phyloP scores from a whole-genome alignment of 2,329 filamentous ascomycete species.

The Trichoderma sp. region DNA sequence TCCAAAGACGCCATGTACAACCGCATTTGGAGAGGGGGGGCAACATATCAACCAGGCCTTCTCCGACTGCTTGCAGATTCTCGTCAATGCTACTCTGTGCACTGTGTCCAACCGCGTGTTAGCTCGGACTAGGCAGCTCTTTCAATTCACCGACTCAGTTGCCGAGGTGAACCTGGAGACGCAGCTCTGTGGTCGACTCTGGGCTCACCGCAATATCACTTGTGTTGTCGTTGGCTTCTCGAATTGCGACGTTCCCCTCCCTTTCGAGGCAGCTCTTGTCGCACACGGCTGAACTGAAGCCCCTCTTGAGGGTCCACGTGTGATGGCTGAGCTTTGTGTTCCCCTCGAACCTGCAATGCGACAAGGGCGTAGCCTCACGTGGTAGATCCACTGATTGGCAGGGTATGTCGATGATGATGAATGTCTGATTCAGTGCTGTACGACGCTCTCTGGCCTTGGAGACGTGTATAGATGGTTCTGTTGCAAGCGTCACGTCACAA shows the following conservation, averaged over 20 bases:
- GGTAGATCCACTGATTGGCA: conserved; percentile 25
- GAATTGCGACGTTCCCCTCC: conserved; percentile 12
- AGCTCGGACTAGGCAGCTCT: conserved; percentile 12
- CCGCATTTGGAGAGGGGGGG: not conserved
- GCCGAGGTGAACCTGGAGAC: conserved; percentile 15
- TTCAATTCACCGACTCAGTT: conserved; percentile 13
- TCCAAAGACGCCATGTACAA: not conserved
- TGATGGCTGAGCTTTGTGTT: conserved; percentile 21
- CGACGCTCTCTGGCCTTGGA: conserved; percentile 1
- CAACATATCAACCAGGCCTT: not conserved
- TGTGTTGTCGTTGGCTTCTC: conserved; percentile 1
- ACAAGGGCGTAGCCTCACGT: conserved; percentile 23
- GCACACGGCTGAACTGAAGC: conserved; percentile 9
- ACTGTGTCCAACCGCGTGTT: conserved; percentile 10
- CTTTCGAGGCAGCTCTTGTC: not conserved
- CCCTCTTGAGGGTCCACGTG: conserved; percentile 23
- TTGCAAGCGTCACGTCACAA: not conserved
- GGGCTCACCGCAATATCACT: conserved; percentile 18
- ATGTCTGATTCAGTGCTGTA: not conserved
- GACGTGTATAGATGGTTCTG: not conserved
- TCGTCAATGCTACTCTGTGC: not conserved
- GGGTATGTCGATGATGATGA: conserved; percentile 19
- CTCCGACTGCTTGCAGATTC: conserved; percentile 8
- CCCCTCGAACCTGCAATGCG: conserved; percentile 19
- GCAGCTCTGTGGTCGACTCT: not conserved